Evolutionary conservation across 1,284 basidiomycete genomes (phyloP), one percentile per base, ranked within the genome.

Genomic region (Ceratobasidium papillatum): DNA sequence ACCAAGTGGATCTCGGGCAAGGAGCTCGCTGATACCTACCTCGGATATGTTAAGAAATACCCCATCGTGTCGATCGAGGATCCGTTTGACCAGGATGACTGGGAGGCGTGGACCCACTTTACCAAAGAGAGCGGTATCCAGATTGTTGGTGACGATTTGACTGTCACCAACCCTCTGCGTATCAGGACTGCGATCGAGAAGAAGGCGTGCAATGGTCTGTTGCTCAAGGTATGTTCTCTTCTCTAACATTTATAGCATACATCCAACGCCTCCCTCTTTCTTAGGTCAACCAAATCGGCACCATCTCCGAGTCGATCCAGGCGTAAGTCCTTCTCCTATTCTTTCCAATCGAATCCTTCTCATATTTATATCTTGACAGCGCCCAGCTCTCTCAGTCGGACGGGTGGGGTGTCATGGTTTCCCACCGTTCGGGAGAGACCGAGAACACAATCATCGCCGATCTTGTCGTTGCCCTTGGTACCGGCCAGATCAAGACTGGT

Each of bases 21-120:
- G 77, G 89, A 99, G 86, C 95, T 99, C 79, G 96, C 95, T 49
- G 94, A 97, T 76, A 87, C 97, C 81, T 99, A 99, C 89, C 84
- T 96, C 81, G 83, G 86, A 80, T 94, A 94, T 84, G 84, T 92
- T 82, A 87, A 94, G 84, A 93, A 96, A 85, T 98, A 98, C 88
- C 95, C 95, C 79, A 98, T 98, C 80, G 90, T 96, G 79, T 98
- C 96, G 73, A 94, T 99, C 81, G 97, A 99, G 87, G 97, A 99
- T 85, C 97, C 97, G 84, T 99, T 99, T 86, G 96, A 99, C 86
- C 96, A 99, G 88, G 98, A 99, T 83, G 97, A 99, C 87, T 99
- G 95, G 94, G 95, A 96, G 83, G 95, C 96, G 58, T 99, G 98
- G 98, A 86, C 90, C 58, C 91, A 96, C 87, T 95, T 98, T 86